phyloP scores from a whole-genome alignment of 2,329 filamentous ascomycete genomes.

The Cladosporium oxysporum region DNA sequence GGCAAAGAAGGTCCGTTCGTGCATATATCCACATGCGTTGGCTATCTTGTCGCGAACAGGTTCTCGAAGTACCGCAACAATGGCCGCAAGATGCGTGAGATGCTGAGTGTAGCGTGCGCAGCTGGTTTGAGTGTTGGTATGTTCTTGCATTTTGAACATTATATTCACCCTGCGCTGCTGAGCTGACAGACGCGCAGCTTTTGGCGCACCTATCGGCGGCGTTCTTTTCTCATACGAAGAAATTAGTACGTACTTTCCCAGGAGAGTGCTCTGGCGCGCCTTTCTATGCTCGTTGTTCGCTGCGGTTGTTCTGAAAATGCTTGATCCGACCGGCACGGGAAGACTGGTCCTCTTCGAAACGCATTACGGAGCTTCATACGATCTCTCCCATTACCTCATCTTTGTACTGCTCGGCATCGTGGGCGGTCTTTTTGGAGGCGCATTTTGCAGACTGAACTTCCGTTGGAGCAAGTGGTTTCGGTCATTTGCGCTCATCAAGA shows the following conservation, averaged over 20 bases:
- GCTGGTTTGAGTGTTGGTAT: constrained; percentile 55
- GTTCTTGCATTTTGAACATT: background rate
- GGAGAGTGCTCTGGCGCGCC: constrained; percentile 60
- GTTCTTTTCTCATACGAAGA: constrained; percentile 64
- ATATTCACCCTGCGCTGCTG: background rate
- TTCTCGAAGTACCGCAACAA: constrained; percentile 61
- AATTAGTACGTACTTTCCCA: constrained; percentile 61
- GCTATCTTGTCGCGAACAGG: constrained; percentile 53
- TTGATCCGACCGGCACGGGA: constrained; percentile 63
- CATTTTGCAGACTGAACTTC: constrained; percentile 61
- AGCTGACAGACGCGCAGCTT: constrained; percentile 42
- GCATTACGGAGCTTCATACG: constrained; percentile 58
- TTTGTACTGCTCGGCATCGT: constrained; percentile 59
- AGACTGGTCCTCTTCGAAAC: constrained; percentile 64
- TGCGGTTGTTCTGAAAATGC: constrained; percentile 56
- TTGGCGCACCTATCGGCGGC: constrained; percentile 63
- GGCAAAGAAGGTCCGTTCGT: constrained; percentile 66
- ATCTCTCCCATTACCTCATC: constrained; percentile 57
- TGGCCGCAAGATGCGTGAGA: constrained; percentile 59
- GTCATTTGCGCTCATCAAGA: constrained; percentile 54
- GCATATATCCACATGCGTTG: constrained; percentile 61
- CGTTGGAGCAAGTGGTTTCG: constrained; percentile 59
- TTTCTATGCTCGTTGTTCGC: constrained; percentile 61
- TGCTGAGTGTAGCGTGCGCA: constrained; percentile 59
- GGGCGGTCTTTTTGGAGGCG: constrained; percentile 60